Conservation (phyloP, 352 stramenopile species). For the Pythium biforme region DNA sequence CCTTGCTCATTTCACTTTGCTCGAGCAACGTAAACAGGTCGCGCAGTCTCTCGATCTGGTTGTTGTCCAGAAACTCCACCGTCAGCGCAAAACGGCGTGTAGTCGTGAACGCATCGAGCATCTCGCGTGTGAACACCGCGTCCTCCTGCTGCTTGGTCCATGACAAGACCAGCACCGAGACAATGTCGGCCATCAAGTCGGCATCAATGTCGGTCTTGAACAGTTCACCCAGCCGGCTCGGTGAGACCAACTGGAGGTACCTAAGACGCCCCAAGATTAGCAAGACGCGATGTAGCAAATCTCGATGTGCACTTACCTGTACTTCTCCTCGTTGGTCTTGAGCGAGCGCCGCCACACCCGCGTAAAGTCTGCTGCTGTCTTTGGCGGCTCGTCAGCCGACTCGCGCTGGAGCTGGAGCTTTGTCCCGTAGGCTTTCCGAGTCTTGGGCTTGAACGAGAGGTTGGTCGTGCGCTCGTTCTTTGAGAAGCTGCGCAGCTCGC, state of each 20-base stretch:
- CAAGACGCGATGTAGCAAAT: background rate
- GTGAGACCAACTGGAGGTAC: slow-evolving; percentile 62
- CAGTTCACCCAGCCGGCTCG: slow-evolving; percentile 39
- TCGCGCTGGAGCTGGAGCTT: slow-evolving; percentile 30
- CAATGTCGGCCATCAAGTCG: slow-evolving; percentile 69
- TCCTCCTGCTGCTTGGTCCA: background rate
- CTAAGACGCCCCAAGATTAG: slow-evolving; percentile 15
- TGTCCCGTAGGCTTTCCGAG: slow-evolving; percentile 30
- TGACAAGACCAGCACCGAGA: slow-evolving; percentile 38
- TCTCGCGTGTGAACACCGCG: slow-evolving; percentile 39
- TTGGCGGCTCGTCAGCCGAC: slow-evolving; percentile 31
- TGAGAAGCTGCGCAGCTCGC: slow-evolving; percentile 63
- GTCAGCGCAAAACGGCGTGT: slow-evolving; percentile 60
- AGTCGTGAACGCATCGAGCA: slow-evolving; percentile 40
- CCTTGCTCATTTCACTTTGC: background rate
- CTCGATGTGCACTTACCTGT: slow-evolving; percentile 8
- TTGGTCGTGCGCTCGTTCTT: slow-evolving; percentile 55
- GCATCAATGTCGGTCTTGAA: slow-evolving; percentile 75
- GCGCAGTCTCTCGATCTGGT: slow-evolving; percentile 49
- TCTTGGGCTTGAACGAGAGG: slow-evolving; percentile 45
- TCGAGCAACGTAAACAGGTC: slow-evolving; percentile 34
- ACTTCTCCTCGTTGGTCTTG: slow-evolving; percentile 52
- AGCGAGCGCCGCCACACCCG: slow-evolving; percentile 73
- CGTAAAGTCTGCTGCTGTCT: slow-evolving; percentile 56
- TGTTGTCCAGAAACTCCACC: slow-evolving; percentile 70